Base-by-base conservation (phyloP, 1,284 basidiomycete genomes). In the Laetiporus sulphureus region DNA sequence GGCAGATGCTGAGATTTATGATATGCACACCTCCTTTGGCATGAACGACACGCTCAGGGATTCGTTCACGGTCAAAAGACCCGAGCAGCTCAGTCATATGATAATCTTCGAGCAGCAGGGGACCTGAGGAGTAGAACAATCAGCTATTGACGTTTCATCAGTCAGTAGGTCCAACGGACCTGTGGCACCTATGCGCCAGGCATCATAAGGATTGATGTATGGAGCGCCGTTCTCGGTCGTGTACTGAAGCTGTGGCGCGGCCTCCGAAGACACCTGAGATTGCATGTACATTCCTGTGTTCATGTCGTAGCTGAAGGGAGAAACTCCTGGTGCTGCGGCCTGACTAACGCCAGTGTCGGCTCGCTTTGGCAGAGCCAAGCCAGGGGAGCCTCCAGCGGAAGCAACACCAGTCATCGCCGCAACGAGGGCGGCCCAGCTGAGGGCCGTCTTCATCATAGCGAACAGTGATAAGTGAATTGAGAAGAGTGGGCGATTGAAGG, bases 61-160 rank as follows among this genome's bases (percentile, higher is more conserved):
- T 65, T 36, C 76, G 67, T 61, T 79, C 77, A 32, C 75, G 67
- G 53, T 71, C 71, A 53, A 78, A 78, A 52, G 77, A 71, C n/a
- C 72, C 67, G 27, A 79, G 61, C 7, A 70, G 57, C 49, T 77
- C 70, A 38, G 69, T 66, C 40, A 58, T 27, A 34, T 57, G 54
- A 25, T 49, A 50, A 30, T 55, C 54, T 36, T 53, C 50, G n/a
- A 55, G 48, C 10, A 55, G 40, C 16, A 53, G 44, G 8, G 54
- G 51, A 0, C 54, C 54, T 55, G 27, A 15, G 20, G 5, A 7
- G 10, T 27, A 24, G 25, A 32, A 20, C 5, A 36, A 25, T 5
- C 19, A 39, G 13, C 15, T n/a, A 3, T 21, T 8, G 5, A 38
- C 21, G 4, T n/a, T n/a, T n/a, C n/a, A n/a, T n/a, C n/a, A n/a